Conservation (phyloP, 2,329 filamentous ascomycete genomes). For the Xylariaceae sp. region DNA sequence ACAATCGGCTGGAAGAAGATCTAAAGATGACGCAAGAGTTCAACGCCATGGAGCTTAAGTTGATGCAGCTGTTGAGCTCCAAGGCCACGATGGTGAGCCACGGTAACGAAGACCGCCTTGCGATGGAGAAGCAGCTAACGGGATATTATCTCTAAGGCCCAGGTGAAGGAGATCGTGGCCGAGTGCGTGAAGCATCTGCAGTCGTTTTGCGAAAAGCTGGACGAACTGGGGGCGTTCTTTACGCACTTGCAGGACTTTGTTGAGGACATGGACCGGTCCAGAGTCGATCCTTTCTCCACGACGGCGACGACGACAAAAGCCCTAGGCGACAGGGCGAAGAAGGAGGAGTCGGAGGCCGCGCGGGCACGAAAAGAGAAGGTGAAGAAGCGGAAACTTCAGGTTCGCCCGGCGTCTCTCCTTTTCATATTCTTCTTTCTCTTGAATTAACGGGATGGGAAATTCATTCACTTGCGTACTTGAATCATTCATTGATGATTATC, state of each 20-base stretch:
- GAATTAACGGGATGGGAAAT: too few species aligned
- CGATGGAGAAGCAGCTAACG: not conserved
- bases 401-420: too few species aligned
- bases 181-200: conserved; percentile 8
- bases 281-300: not conserved
- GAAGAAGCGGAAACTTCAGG: not conserved
- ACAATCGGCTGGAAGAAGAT: not conserved
- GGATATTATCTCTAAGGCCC: not conserved
- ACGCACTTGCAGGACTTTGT: not conserved
- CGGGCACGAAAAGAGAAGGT: not conserved
- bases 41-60: conserved; percentile 3
- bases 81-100: conserved; percentile 1
- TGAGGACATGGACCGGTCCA: conserved; percentile 1
- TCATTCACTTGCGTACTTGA: too few species aligned
- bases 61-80: conserved; percentile 1
- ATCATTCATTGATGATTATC: not conserved
- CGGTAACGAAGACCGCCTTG: not conserved
- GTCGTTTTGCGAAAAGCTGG: conserved; percentile 5
- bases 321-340: not conserved
- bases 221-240: conserved; percentile 2
- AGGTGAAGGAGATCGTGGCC: conserved; percentile 6
- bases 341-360: not conserved
- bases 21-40: conserved; percentile 3
- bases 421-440: too few species aligned
- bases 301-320: not conserved